Evolutionary conservation across 495 filamentous ascomycete genomes (phyloP).

Genomic region (Antarctomyces pellizariae): DNA sequence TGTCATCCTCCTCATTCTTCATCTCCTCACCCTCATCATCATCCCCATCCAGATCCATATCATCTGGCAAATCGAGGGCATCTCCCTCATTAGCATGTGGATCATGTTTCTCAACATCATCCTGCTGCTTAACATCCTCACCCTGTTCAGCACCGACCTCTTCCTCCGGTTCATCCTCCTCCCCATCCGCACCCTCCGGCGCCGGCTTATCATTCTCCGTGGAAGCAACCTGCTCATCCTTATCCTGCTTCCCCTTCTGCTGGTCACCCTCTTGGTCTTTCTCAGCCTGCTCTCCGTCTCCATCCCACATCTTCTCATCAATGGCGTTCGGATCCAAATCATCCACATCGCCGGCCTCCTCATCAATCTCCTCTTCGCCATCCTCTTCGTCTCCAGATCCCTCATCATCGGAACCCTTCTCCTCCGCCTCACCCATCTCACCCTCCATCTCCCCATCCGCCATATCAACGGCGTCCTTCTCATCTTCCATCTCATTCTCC

Average conservation of each 20-base stretch:
- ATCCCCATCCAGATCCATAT: constrained; percentile 42
- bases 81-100: constrained; percentile 40
- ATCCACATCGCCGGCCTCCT: constrained; percentile 74
- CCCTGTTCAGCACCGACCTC: constrained; percentile 39
- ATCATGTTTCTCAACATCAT: constrained; percentile 36
- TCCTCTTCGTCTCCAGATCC: constrained; percentile 22
- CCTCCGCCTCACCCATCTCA: constrained; percentile 40
- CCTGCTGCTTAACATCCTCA: constrained; percentile 48
- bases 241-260: constrained; percentile 34
- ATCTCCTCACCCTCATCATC: constrained; percentile 33
- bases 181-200: constrained; percentile 23
- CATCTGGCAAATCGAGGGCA: constrained; percentile 38
- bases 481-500: constrained; percentile 40
- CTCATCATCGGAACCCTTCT: constrained; percentile 30
- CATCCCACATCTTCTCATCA: constrained; percentile 97
- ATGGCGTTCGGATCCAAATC: constrained; percentile 70
- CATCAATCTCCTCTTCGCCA: constrained; percentile 42
- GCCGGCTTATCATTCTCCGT: constrained; percentile 31
- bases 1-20: constrained; percentile 28
- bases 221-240: constrained; percentile 38
- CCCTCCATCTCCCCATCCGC: constrained; percentile 76
- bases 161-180: constrained; percentile 26
- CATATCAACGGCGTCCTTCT: constrained; percentile 84
- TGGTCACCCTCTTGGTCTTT: constrained; percentile 66
- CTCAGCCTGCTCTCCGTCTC: constrained; percentile 43